These are phyloP conservation scores for Diutina sp. DNA, from an alignment of 1,139 yeast species.

Conservation along the genomic window DNA sequence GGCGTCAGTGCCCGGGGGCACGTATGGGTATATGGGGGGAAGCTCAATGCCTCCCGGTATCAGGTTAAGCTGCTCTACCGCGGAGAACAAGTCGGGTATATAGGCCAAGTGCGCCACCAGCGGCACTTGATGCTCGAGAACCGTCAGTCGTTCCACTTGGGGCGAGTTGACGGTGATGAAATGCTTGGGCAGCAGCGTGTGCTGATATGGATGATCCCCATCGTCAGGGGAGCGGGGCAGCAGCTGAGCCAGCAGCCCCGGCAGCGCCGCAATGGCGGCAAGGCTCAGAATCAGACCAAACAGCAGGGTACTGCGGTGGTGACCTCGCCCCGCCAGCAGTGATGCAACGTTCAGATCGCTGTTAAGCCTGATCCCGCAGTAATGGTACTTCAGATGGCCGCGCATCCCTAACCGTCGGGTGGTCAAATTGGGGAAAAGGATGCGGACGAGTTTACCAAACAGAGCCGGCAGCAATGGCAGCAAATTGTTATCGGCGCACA, in stretches of 20 bases:
- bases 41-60: constrained; percentile 17
- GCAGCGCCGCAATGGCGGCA: not conserved
- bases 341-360: constrained; percentile 21
- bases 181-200: constrained; percentile 4
- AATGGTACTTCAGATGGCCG: constrained; percentile 84
- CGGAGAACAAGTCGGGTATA: constrained; percentile 23
- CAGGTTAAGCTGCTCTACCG: constrained; percentile 13
- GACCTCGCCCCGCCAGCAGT: not conserved
- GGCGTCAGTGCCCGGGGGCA: constrained; percentile 31
- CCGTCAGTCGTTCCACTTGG: constrained; percentile 3
- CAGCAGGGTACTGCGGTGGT: not conserved
- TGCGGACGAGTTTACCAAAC: constrained; percentile 71
- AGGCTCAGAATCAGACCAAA: not conserved
- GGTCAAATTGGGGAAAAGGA: constrained; percentile 60
- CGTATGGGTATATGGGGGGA: constrained; percentile 40
- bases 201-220: not conserved
- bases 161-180: constrained; percentile 4
- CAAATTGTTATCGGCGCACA: constrained; percentile 55
- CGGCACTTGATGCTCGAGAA: constrained; percentile 3
- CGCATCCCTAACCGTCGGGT: constrained; percentile 81
- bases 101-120: constrained; percentile 15
- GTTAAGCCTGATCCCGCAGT: constrained; percentile 65
- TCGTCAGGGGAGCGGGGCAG: not conserved
- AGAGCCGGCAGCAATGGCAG: constrained; percentile 79
- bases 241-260: not conserved